Base-by-base conservation (phyloP, 2,329 filamentous ascomycete genomes). In the Phaeoacremonium minimum region DNA sequence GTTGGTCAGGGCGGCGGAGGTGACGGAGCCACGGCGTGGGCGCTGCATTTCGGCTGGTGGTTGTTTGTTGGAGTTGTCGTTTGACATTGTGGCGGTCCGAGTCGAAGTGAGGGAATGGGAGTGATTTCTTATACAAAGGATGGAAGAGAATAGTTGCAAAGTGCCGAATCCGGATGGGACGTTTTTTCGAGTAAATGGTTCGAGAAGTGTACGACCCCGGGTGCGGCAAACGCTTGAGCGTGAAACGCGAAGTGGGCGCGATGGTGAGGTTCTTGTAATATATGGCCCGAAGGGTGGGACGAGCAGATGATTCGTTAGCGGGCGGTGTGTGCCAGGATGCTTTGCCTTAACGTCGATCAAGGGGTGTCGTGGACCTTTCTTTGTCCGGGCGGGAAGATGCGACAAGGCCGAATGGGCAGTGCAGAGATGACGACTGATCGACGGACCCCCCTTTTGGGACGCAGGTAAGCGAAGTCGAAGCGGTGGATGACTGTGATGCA, bases 11-110 rank as follows among this genome's bases (percentile, higher is more conserved):
- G 75, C 71, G 39, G 73, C 68, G 36, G 75, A 70, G 20, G 73
- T 74, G 51, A 79, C 69, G 42, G 75, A 79, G 46, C 71, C 67
- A 49, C 76, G 72, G 50, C 73, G 72, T 42, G 69, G 59, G 51
- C 46, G 55, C 33, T 46, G 42, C 49, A 48, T 51, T 43, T 60
- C 54, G 39, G 49, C 50, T 37, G 48, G 48, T 28, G 42, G 42
- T 45, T 50, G 55, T 42, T 55, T 58, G 48, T 49, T 54, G 40
- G 46, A 41, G 43, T 42, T 52, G 36, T 56, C 51, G 31, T 51
- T 48, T 47, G 53, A 56, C 54, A 57, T 57, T 34, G 22, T 49
- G 46, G 33, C 14, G 18, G 15, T 7, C 13, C 3, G 15, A 15
- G 22, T 15, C 18, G 18, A 31, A 30, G 18, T 15, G 33, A 20